Percentiles rank a stretch among this genome's conserved stretches.
These are phyloP conservation scores for Brassica incana DNA, from an alignment of 345 rosid genomes.

Conservation along the genomic window DNA sequence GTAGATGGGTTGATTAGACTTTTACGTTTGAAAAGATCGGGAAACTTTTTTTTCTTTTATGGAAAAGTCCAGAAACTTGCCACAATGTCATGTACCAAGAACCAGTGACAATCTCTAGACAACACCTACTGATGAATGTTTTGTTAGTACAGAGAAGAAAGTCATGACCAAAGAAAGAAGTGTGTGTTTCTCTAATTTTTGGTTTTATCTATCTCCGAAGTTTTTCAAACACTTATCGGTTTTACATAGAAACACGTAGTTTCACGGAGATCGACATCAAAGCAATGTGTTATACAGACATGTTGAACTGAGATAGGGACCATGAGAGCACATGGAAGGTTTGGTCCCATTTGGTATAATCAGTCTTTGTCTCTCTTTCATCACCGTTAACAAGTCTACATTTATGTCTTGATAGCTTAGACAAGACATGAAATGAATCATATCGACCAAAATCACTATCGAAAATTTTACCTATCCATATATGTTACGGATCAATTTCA, in stretches of 20 bases:
- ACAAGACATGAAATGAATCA: conserved; percentile 29
- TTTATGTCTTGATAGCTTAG: conserved; percentile 33
- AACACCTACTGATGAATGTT: conserved; percentile 26
- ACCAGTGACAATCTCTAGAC: conserved; percentile 38
- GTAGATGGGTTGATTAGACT: conserved; percentile 25
- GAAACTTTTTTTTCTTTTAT: neutral
- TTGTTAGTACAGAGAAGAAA: conserved; percentile 21
- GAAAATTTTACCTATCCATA: neutral
- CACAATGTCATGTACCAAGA: conserved; percentile 31
- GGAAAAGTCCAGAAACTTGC: conserved; percentile 9
- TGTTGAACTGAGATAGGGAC: conserved; percentile 28
- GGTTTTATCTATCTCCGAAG: conserved; percentile 10
- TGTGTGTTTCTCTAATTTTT: conserved; percentile 23
- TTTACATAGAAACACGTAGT: conserved; percentile 26
- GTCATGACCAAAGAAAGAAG: conserved; percentile 19
- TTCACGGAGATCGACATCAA: conserved; percentile 18
- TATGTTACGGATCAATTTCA: conserved; percentile 5
- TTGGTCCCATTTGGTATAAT: conserved; percentile 27
- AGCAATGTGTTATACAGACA: conserved; percentile 24
- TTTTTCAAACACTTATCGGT: neutral
- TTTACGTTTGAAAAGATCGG: neutral
- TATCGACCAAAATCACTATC: conserved; percentile 21
- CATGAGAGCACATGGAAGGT: conserved; percentile 40
- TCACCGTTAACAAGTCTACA: conserved; percentile 34
- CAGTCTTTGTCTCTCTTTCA: conserved; percentile 31